These are phyloP conservation scores for Kwoniella europaea DNA, from an alignment of 768 basidiomycete species.

Conservation along the genomic window DNA sequence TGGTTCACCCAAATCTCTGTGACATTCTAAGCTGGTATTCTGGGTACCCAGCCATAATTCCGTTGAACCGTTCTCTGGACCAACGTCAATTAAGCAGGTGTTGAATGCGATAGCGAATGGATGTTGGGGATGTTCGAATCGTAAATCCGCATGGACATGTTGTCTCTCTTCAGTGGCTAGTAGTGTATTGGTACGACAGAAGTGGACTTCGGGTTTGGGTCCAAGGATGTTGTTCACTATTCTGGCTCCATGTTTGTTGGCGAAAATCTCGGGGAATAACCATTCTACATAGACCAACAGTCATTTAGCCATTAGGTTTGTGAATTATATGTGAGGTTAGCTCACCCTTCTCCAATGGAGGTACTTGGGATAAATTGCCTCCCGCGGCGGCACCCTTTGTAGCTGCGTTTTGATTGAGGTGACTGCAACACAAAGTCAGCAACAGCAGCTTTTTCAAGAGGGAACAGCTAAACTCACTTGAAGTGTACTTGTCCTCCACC, in stretches of 20 bases:
- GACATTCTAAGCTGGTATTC: no score
- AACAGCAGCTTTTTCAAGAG: background rate
- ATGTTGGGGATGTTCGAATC: constrained; percentile 4
- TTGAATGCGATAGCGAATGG: constrained; percentile 18
- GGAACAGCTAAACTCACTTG: constrained; percentile 15
- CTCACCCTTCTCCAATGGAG: constrained; percentile 18
- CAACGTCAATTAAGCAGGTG: constrained; percentile 22
- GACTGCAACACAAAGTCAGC: background rate
- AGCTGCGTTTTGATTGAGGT: background rate
- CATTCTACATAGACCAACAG: constrained; percentile 5
- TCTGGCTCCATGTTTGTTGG: constrained; percentile 19
- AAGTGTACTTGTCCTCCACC: constrained; percentile 13
- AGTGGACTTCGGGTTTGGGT: constrained; percentile 23
- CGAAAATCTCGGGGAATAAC: constrained; percentile 22
- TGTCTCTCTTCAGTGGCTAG: constrained; percentile 15
- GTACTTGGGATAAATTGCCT: constrained; percentile 22
- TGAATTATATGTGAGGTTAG: no score
- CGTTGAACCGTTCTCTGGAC: constrained; percentile 25
- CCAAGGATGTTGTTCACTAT: constrained; percentile 16
- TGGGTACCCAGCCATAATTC: constrained; percentile 30
- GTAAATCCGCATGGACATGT: constrained; percentile 19
- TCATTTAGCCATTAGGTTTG: no score
- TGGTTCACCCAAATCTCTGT: no score
- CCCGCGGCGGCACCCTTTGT: background rate
- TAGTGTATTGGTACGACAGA: constrained; percentile 20